A percentile compares a stretch with the other conserved stretches of the same genome.
These are phyloP conservation scores for Priceomyces castillae DNA, from an alignment of 805 yeast species.

Conservation along the genomic window DNA sequence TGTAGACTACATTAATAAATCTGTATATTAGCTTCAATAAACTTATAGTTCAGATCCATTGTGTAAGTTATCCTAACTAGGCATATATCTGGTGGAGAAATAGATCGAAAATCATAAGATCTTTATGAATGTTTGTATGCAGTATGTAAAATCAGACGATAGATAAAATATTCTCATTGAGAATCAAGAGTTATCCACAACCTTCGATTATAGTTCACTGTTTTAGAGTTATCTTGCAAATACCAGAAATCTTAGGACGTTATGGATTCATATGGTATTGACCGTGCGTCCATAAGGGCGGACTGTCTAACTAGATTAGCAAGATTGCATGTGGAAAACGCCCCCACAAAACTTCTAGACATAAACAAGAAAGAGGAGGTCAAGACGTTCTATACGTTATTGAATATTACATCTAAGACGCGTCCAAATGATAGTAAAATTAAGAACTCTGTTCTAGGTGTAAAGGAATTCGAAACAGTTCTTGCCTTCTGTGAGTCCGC, in stretches of 20 bases:
- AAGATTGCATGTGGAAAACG: conserved; percentile 27
- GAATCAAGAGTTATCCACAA: not conserved
- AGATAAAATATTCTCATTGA: not conserved
- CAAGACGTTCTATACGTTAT: conserved; percentile 22
- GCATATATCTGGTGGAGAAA: conserved; percentile 2
- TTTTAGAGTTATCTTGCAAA: not conserved
- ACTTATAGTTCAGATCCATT: not conserved
- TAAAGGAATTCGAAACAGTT: conserved; percentile 55
- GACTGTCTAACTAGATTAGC: conserved; percentile 39
- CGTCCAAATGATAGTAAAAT: not conserved
- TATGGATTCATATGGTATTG: conserved; percentile 40
- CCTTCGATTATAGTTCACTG: not conserved
- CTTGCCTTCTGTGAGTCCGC: conserved; percentile 52
- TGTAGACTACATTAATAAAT: conserved; percentile 1
- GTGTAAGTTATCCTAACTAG: not conserved
- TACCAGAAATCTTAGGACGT: not conserved
- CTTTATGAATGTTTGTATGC: not conserved
- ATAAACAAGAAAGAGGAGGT: not conserved
- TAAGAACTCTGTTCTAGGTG: conserved; percentile 34
- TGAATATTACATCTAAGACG: conserved; percentile 10
- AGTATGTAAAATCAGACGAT: not conserved
- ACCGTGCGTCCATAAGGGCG: conserved; percentile 38
- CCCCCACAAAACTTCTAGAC: conserved; percentile 8
- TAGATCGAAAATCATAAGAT: not conserved
- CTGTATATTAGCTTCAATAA: conserved; percentile 11